Evolutionary conservation across 352 stramenopile species (phyloP).

Genomic region (Pythium periplocum): DNA sequence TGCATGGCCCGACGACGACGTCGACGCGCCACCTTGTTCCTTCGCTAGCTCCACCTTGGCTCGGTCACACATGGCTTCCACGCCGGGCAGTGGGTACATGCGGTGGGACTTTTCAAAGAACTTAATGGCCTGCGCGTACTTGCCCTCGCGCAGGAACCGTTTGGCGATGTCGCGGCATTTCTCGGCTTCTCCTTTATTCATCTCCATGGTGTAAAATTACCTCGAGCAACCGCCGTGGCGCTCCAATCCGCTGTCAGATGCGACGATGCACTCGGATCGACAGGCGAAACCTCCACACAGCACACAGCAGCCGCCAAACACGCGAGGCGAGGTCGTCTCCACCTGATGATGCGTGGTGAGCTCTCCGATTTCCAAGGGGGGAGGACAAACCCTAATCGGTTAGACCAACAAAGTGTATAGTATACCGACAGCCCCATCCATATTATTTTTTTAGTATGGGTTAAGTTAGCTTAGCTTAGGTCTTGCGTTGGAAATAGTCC

Average conservation of each 20-base stretch:
- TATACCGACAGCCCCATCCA: too few species aligned
- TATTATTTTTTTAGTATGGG: slow-evolving; percentile 5
- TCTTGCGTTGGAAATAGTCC: slow-evolving; percentile 39
- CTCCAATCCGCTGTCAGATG: too few species aligned
- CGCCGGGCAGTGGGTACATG: slow-evolving; percentile 84
- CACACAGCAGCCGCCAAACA: too few species aligned
- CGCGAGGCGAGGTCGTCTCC: too few species aligned
- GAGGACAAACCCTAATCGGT: too few species aligned
- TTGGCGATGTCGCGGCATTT: slow-evolving; percentile 90
- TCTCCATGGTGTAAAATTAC: slow-evolving; percentile 62
- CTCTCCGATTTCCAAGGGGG: too few species aligned
- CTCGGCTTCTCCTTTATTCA: slow-evolving; percentile 91
- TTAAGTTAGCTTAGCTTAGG: slow-evolving; percentile 23
- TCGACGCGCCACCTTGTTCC: slow-evolving; percentile 26
- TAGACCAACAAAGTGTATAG: too few species aligned
- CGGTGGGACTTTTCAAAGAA: slow-evolving; percentile 91
- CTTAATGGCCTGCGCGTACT: slow-evolving; percentile 86
- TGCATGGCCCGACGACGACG: slow-evolving; percentile 18
- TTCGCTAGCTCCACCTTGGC: slow-evolving; percentile 53
- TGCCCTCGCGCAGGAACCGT: slow-evolving; percentile 78
- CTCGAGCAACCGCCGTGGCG: not conserved
- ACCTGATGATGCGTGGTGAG: too few species aligned
- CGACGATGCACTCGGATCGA: too few species aligned
- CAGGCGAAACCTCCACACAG: too few species aligned
- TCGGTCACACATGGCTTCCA: slow-evolving; percentile 74